Evolutionary conservation across 495 filamentous ascomycete genomes (phyloP).

Genomic region (Neurospora sp.): DNA sequence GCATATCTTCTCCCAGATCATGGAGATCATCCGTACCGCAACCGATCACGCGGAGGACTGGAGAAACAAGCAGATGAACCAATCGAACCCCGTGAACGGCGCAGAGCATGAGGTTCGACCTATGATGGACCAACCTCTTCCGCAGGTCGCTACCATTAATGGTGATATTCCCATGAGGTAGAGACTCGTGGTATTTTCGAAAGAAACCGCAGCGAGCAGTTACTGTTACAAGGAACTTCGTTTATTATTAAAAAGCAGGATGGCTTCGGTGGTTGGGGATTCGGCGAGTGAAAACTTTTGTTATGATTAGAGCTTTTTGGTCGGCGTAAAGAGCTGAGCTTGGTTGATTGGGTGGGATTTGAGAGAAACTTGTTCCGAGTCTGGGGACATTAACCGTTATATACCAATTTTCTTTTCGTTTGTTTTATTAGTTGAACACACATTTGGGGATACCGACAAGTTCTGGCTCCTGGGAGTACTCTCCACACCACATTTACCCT

Average conservation of each 20-base stretch:
- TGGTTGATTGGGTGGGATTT: not conserved
- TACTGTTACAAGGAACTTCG: not conserved
- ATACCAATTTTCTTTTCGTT: not conserved
- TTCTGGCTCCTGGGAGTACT: not conserved
- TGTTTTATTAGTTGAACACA: not conserved
- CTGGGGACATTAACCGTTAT: not conserved
- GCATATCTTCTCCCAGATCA: constrained; percentile 82
- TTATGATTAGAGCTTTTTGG: not conserved
- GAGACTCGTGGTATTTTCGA: not conserved
- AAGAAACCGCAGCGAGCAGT: not conserved
- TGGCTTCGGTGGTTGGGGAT: not conserved
- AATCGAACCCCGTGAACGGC: not conserved
- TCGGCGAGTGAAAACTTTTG: not conserved
- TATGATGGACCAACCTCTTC: not conserved
- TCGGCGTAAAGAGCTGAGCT: not conserved
- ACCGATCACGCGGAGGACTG: constrained; percentile 78
- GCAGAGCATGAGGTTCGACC: not conserved
- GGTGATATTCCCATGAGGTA: constrained; percentile 1
- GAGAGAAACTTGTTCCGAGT: not conserved
- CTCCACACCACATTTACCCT: not conserved
- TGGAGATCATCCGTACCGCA: constrained; percentile 69
- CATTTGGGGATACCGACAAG: not conserved
- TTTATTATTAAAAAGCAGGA: not conserved
- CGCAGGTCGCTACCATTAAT: not conserved
- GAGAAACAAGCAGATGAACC: constrained; percentile 53